phyloP scores from a whole-genome alignment of 192 early-diverging fungal genomes.

The Anaeromyces robustus region DNA sequence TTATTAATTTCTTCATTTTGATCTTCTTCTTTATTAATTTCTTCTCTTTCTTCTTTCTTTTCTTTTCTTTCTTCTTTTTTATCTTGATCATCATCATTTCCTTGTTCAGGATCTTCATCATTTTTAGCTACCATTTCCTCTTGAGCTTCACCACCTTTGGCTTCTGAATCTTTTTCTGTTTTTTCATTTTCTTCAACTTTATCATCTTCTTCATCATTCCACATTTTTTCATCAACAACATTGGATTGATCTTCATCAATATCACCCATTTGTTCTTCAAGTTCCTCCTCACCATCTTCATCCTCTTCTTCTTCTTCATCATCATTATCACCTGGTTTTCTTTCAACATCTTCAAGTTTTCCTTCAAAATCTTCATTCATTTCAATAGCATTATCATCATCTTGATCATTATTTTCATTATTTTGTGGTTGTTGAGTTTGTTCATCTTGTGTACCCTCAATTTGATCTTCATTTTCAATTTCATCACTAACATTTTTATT shows the following conservation, averaged over 20 bases:
- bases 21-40: constrained; percentile 39
- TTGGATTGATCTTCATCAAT: constrained; percentile 73
- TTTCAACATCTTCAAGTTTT: constrained; percentile 68
- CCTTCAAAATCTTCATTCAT: constrained; percentile 97
- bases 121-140: constrained; percentile 18
- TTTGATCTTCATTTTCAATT: constrained; percentile 93
- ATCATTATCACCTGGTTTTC: constrained; percentile 35
- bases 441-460: constrained; percentile 74
- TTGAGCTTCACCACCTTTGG: constrained; percentile 23
- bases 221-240: constrained; percentile 92
- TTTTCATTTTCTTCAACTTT: constrained; percentile 37
- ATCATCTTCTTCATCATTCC: constrained; percentile 68
- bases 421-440: constrained; percentile 28
- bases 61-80: constrained; percentile 20
- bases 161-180: constrained; percentile 38
- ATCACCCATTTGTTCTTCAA: constrained; percentile 72
- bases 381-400: constrained; percentile 83
- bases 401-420: constrained; percentile 36
- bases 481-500: constrained; percentile 91
- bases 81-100: constrained; percentile 25
- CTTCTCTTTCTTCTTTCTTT: constrained; percentile 15
- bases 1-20: constrained; percentile 40
- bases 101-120: constrained; percentile 15
- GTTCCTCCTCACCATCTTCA: constrained; percentile 54
- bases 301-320: constrained; percentile 45